These are phyloP conservation scores for Daldinia eschscholtzii DNA, from an alignment of 2,329 filamentous ascomycete genomes.

Conservation along the genomic window DNA sequence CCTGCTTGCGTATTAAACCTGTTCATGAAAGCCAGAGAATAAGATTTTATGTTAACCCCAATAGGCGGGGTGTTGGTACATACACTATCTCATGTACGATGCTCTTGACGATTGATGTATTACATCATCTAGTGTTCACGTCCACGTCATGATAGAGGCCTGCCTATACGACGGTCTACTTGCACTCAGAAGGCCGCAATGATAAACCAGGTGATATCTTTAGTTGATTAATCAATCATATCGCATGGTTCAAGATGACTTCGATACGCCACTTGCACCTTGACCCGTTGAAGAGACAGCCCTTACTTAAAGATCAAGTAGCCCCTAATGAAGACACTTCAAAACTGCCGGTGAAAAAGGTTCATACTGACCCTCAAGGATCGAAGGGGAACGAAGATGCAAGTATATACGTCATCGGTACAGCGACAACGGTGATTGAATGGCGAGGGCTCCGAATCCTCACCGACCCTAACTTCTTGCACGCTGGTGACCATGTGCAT, in stretches of 20 bases:
- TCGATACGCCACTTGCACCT: constrained; percentile 46
- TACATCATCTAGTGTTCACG: constrained; percentile 39
- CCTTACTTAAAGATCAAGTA: constrained; percentile 50
- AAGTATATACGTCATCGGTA: constrained; percentile 67
- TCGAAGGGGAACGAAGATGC: constrained; percentile 53
- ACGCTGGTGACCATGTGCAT: constrained; percentile 74
- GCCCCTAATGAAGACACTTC: constrained; percentile 36
- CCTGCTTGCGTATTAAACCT: not conserved
- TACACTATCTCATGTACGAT: not conserved
- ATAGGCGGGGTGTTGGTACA: not conserved
- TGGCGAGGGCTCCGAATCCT: constrained; percentile 66
- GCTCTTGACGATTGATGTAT: constrained; percentile 24
- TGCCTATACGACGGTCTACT: not conserved
- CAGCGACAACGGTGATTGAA: constrained; percentile 67
- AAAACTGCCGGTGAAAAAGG: constrained; percentile 44
- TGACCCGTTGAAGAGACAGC: constrained; percentile 47
- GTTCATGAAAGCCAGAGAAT: not conserved
- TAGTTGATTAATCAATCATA: not conserved
- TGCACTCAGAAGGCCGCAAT: constrained; percentile 1
- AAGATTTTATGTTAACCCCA: not conserved
- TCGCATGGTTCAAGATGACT: constrained; percentile 34
- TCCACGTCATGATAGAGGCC: constrained; percentile 31
- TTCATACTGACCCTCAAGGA: constrained; percentile 45
- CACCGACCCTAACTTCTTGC: constrained; percentile 74
- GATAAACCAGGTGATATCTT: not conserved